Conservation (phyloP, 2,329 filamentous ascomycete genomes). For the Fusarium subtropicale region DNA sequence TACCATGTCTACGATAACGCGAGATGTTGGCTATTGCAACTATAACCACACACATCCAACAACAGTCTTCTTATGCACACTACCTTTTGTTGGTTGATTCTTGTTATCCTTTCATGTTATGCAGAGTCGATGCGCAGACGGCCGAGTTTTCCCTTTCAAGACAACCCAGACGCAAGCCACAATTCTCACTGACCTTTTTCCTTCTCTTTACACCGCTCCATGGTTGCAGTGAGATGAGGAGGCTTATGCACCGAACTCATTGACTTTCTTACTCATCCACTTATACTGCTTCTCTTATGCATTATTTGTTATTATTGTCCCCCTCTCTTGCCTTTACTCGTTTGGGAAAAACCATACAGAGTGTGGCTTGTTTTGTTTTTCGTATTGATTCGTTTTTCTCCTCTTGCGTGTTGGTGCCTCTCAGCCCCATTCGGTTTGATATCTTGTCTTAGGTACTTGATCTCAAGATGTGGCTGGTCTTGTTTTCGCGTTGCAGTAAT, state of each 20-base stretch:
- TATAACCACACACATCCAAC: background rate
- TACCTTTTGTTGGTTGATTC: background rate
- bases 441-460: no score
- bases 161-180: slow-evolving; percentile 29
- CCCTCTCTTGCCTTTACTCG: background rate
- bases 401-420: background rate
- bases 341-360: background rate
- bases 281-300: background rate
- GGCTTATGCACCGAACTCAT: slow-evolving; percentile 3
- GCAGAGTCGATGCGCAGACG: slow-evolving; percentile 16
- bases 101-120: background rate
- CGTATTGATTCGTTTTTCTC: background rate
- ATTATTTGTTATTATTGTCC: background rate
- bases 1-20: background rate
- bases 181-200: background rate
- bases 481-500: background rate
- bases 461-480: background rate
- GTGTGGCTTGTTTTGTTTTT: slow-evolving; percentile 7
- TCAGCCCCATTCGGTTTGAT: background rate
- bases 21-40: background rate
- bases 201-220: slow-evolving; percentile 1
- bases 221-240: background rate
- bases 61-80: background rate
- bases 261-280: background rate
- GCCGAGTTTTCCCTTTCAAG: slow-evolving; percentile 35